These are phyloP conservation scores for Clathrus columnatus DNA, from an alignment of 768 basidiomycete genomes.

Conservation along the genomic window DNA sequence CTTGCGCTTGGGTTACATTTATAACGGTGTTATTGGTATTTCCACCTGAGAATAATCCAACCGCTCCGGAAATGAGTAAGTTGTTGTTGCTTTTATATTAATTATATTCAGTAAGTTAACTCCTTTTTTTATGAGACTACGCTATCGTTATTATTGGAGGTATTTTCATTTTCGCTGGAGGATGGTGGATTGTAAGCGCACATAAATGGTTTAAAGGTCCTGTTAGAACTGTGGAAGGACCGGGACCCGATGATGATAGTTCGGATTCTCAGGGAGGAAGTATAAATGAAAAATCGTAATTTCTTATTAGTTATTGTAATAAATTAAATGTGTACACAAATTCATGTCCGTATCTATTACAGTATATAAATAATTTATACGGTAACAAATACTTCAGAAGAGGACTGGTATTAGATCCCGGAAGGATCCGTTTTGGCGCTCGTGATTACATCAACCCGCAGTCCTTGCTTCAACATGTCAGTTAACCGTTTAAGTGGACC, in stretches of 20 bases:
- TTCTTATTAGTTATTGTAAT: too few relatives aligned
- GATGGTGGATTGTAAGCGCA: conserved; percentile 60
- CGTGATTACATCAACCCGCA: too few relatives aligned
- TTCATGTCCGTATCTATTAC: too few relatives aligned
- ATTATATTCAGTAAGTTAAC: background rate
- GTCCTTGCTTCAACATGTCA: too few relatives aligned
- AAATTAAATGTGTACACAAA: too few relatives aligned
- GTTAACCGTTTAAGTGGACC: too few relatives aligned
- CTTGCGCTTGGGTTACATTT: conserved; percentile 60
- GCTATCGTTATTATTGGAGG: conserved; percentile 55
- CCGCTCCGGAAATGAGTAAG: conserved; percentile 48
- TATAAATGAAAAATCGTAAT: background rate
- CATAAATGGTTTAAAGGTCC: conserved; percentile 66
- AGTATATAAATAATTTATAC: too few relatives aligned
- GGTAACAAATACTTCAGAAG: too few relatives aligned
- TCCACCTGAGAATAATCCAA: conserved; percentile 34
- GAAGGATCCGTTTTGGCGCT: too few relatives aligned
- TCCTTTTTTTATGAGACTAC: conserved; percentile 39
- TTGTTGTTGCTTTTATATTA: conserved; percentile 10
- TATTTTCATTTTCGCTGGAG: conserved; percentile 55
- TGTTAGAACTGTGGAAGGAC: conserved; percentile 34
- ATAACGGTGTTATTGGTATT: conserved; percentile 53
- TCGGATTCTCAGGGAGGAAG: background rate
- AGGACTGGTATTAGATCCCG: too few relatives aligned
- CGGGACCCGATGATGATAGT: background rate